Conservation (phyloP, 129 eudicot species). For the Oenanthe sinensis region DNA sequence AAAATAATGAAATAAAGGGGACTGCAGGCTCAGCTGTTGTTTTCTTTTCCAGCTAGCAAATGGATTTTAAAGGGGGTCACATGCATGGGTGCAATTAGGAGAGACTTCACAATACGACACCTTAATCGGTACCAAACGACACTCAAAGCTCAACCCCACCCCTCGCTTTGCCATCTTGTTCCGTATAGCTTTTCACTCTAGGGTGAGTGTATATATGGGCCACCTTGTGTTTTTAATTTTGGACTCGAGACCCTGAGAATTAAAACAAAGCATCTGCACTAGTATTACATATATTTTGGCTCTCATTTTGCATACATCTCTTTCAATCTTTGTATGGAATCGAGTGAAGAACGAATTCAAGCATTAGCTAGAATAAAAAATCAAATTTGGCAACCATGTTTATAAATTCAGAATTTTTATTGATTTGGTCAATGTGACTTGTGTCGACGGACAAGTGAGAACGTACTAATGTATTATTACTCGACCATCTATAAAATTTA, state of each 20-base stretch:
- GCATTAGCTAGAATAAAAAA: neutral
- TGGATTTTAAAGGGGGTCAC: slow-evolving; percentile 14
- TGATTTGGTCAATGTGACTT: neutral
- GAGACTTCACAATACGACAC: slow-evolving; percentile 24
- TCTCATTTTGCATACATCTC: slow-evolving; percentile 1
- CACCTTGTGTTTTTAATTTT: neutral
- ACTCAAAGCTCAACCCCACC: slow-evolving; percentile 2
- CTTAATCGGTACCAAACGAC: slow-evolving; percentile 20
- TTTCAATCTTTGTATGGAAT: neutral
- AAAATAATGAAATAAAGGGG: neutral
- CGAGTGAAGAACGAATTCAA: neutral
- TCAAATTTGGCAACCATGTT: neutral
- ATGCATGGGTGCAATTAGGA: slow-evolving; percentile 29
- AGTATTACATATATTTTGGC: neutral
- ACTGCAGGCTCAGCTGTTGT: slow-evolving; percentile 16
- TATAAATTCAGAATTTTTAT: neutral
- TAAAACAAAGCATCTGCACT: neutral
- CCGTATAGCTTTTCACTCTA: slow-evolving; percentile 7
- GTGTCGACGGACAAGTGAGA: neutral
- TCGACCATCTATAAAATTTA: too few relatives aligned
- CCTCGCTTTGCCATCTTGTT: slow-evolving; percentile 23
- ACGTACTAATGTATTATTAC: too few relatives aligned
- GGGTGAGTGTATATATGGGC: slow-evolving; percentile 20
- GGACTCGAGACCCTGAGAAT: neutral
- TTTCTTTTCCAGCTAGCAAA: slow-evolving; percentile 27